Conservation (phyloP, 176 grass and related monocot genomes). For the Canna indica region DNA sequence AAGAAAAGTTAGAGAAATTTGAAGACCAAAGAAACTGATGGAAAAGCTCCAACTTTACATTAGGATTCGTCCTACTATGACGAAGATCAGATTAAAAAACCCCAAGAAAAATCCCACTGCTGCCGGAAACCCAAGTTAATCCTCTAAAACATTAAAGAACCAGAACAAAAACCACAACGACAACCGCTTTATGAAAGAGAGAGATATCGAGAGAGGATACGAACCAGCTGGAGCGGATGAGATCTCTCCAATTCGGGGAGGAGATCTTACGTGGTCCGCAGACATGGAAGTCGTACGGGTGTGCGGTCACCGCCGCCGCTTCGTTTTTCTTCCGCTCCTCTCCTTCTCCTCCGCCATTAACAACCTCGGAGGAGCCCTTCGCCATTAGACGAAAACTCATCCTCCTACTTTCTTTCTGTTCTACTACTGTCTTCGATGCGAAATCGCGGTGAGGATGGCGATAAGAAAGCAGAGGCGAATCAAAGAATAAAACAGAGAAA, state of each 20-base stretch:
- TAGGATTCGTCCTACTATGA: not conserved
- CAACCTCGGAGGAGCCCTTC: not conserved
- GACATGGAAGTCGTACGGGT: conserved; percentile 17
- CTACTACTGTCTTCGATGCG: not conserved
- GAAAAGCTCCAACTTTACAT: not conserved
- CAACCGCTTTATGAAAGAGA: not conserved
- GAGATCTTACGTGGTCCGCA: conserved; percentile 14
- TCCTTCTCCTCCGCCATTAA: not conserved
- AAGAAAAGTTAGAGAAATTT: too few relatives aligned
- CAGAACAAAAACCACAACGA: not conserved
- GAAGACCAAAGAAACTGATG: not conserved
- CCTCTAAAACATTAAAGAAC: not conserved
- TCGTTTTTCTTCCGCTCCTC: not conserved
- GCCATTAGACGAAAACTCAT: not conserved
- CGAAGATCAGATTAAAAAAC: not conserved
- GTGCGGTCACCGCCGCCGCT: not conserved
- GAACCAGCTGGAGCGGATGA: conserved; percentile 19
- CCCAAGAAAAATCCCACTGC: not conserved
- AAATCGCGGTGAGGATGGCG: not conserved
- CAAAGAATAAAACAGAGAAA: not conserved
- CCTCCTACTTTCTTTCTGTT: not conserved
- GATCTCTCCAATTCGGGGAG: conserved; percentile 24
- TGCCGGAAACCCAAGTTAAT: not conserved
- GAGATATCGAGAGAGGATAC: not conserved
- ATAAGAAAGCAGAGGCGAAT: not conserved